Base-by-base conservation (phyloP, 1,284 basidiomycete genomes). In the Xanthoconium separans region DNA sequence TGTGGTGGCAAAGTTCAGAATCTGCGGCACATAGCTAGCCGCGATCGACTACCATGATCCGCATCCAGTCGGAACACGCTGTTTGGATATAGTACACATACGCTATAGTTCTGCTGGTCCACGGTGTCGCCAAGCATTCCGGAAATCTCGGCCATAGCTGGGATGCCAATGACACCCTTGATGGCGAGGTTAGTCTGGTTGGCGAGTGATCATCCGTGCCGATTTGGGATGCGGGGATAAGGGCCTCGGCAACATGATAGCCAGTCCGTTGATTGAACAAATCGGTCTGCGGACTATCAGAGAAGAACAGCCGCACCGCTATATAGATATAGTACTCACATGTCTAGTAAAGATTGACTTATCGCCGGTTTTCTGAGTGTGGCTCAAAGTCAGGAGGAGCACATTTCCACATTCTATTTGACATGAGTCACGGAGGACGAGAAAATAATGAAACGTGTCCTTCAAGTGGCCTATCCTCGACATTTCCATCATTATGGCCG, bases 111-210 rank as follows among this genome's bases (percentile, higher is more conserved):
- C 12, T 71, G 64, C 39, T 75, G 76, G 56, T 72, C 74, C 9
- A 68, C 70, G 1, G 63, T 70, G 55, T 86, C 72, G 0, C 84
- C 85, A 9, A 84, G 65, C 22, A 83, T 61, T 2, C 67, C 61
- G 0, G 77, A 77, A 42, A 89, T 83, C 53, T 80, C 71, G 1
- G 80, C 73, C 85, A 89, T 88, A 11, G 79, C 85, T 59, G 78
- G 81, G 67, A 90, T 89, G 29, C 85, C 87, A 47, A 87, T 71
- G 57, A 89, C 87, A 11, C 87, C 88, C 62, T 91, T 90, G 72
- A 90, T 86, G 0, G 88, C 88, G 24, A 89, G 77, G 63, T 91
- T 88, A 12, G 88, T 90, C 68, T 90, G 87, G 66, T 91, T 89
- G 34, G 83, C 83, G 24, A 90, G 74, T 15, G 77, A 68, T 84